Evolutionary conservation across 1,284 basidiomycete genomes (phyloP), one percentile per base, ranked within the genome.

Genomic region (Rhodotorula sp.): DNA sequence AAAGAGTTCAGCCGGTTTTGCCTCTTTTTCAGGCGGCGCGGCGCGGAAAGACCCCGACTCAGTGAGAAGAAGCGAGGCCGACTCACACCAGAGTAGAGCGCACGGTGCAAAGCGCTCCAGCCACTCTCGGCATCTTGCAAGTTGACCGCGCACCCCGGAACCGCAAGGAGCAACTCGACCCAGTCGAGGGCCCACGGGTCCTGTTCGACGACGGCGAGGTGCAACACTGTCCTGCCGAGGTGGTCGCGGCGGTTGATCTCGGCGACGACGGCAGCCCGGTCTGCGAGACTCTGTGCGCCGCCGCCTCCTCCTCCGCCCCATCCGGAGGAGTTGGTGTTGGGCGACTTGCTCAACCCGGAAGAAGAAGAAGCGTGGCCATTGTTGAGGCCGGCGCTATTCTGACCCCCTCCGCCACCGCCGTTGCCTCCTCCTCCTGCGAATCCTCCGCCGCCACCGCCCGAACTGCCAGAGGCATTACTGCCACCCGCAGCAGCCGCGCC

Each of bases 51-150:
- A 38, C 34, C 34, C 34, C 34, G 34, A 38, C n/a, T 10, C 10
- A 38, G 34, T 38, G 34, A 38, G 14, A 12, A 50, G 7, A 38
- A 16, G 26, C 2, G 7, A 18, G 34, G n/a, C 10, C 0, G 5
- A 52, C 69, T 34, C 38, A 73, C 72, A 5, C 92, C 94, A 45
- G 84, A 82, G 80, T 97, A 99, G 69, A 98, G 82, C 1, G 95
- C 93, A 60, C 93, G 85, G 80, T 99, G 97, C 28, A 99, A 84
- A 3, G 95, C 86, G 0, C 94, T 97, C 89, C 94, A 98, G 68
- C 90, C 89, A 72, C 87, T 92, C 84, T 97, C 95, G 66, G 80
- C 81, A 81, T 99, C 95, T 69, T 85, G 83, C 12, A 91, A 74
- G 77, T 99, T 99, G 79, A 94, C 87, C 72, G 92, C 89, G 79